Conservation (phyloP, 2,329 filamentous ascomycete genomes). For the Aspergillus persii region DNA sequence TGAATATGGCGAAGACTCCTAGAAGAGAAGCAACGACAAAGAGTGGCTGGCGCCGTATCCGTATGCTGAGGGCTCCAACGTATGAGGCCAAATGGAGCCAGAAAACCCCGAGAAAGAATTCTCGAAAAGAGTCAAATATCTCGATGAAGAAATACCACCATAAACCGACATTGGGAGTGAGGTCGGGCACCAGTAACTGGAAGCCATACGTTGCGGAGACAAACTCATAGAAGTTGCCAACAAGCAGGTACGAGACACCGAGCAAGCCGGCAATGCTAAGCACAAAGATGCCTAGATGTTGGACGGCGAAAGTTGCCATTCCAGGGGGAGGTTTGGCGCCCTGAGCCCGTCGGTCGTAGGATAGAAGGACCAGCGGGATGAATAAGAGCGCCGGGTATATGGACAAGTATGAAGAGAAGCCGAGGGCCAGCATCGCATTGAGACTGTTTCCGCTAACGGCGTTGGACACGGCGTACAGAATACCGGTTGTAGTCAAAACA, state of each 20-base stretch:
- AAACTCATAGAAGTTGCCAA: slow-evolving; percentile 81
- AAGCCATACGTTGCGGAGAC: slow-evolving; percentile 87
- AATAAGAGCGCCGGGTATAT: slow-evolving; percentile 88
- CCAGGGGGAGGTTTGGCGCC: slow-evolving; percentile 31
- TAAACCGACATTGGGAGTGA: slow-evolving; percentile 90
- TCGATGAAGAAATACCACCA: slow-evolving; percentile 99
- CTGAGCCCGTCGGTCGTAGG: slow-evolving; percentile 64
- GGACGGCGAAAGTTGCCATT: slow-evolving; percentile 51
- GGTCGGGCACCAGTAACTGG: slow-evolving; percentile 82
- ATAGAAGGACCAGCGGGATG: slow-evolving; percentile 75
- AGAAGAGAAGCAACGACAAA: slow-evolving; percentile 81
- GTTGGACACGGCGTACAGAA: slow-evolving; percentile 78
- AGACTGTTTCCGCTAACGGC: slow-evolving; percentile 71
- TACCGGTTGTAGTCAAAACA: slow-evolving; percentile 83
- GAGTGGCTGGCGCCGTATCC: slow-evolving; percentile 79
- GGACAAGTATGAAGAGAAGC: slow-evolving; percentile 85
- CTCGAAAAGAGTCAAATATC: slow-evolving; percentile 97
- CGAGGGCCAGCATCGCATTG: slow-evolving; percentile 78
- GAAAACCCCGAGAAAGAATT: slow-evolving; percentile 96
- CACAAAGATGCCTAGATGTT: slow-evolving; percentile 54
- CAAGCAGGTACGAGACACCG: slow-evolving; percentile 68
- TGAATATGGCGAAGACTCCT: slow-evolving; percentile 91
- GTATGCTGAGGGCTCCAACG: slow-evolving; percentile 78
- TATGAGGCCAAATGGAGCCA: slow-evolving; percentile 94
- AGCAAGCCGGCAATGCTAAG: slow-evolving; percentile 63